These are phyloP conservation scores for Termitomyces titanicus DNA, from an alignment of 768 basidiomycete species.

Conservation along the genomic window DNA sequence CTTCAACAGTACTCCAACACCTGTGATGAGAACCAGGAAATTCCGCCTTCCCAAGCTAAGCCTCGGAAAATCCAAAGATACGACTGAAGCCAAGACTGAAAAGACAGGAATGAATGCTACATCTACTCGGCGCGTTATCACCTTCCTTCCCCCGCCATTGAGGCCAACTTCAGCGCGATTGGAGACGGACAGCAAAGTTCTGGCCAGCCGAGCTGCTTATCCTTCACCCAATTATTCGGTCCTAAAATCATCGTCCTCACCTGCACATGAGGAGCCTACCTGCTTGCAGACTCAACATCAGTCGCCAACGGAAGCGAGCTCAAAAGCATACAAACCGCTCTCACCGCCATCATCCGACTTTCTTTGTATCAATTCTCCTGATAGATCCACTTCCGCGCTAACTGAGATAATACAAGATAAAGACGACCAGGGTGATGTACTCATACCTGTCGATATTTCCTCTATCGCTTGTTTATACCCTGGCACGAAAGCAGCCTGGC, in stretches of 20 bases:
- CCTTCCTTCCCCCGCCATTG: constrained; percentile 23
- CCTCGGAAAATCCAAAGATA: background rate
- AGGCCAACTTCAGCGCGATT: background rate
- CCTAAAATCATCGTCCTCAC: constrained; percentile 1
- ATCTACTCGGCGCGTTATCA: constrained; percentile 21
- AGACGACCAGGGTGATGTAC: background rate
- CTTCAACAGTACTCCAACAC: background rate
- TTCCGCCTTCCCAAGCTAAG: constrained; percentile 11
- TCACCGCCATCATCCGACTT: constrained; percentile 12
- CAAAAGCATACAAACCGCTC: background rate
- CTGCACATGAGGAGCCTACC: background rate
- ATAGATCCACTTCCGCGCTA: background rate
- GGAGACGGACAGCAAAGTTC: background rate
- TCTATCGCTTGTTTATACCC: constrained; percentile 7
- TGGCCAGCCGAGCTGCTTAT: constrained; percentile 1
- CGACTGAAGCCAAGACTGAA: background rate
- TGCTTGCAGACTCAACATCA: background rate
- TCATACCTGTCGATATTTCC: background rate
- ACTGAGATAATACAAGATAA: background rate
- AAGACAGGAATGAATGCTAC: constrained; percentile 21
- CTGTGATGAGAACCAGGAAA: constrained; percentile 6
- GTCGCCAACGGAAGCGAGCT: background rate
- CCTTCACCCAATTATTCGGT: constrained; percentile 15
- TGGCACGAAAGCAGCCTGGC: constrained; percentile 5
- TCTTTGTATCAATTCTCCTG: background rate